phyloP scores from a whole-genome alignment of 257 asterid genomes.

The Salvia splendens region DNA sequence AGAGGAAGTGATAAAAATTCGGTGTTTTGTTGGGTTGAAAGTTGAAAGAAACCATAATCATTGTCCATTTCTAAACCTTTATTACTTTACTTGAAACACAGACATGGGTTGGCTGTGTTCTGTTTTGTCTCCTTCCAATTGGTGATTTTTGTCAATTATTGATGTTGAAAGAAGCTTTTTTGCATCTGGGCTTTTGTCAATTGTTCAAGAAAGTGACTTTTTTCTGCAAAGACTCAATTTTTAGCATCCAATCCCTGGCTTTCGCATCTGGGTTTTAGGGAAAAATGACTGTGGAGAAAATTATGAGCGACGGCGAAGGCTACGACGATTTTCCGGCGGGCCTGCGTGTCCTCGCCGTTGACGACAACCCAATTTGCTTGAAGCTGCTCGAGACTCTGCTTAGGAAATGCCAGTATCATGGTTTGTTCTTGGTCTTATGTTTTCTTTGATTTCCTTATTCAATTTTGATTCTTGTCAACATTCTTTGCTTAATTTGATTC shows the following conservation, averaged over 20 bases:
- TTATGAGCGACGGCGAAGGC: constrained; percentile 36
- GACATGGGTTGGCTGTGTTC: constrained; percentile 35
- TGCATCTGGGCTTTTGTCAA: constrained; percentile 42
- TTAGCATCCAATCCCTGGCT: constrained; percentile 29
- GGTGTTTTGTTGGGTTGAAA: constrained; percentile 39
- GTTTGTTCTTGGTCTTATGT: constrained; percentile 34
- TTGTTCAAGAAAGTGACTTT: constrained; percentile 36
- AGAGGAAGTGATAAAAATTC: constrained; percentile 29
- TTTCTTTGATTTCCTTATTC: neutral
- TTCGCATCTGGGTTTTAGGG: constrained; percentile 33
- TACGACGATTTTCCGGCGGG: constrained; percentile 56
- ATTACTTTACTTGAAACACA: constrained; percentile 30
- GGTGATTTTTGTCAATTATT: constrained; percentile 35
- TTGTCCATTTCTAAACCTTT: constrained; percentile 39
- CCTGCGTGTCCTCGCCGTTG: constrained; percentile 69
- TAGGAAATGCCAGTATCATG: constrained; percentile 63
- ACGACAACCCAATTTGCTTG: constrained; percentile 64
- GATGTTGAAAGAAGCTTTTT: constrained; percentile 26
- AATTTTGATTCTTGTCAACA: constrained; percentile 15
- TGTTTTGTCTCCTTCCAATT: constrained; percentile 20
- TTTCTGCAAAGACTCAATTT: constrained; percentile 25
- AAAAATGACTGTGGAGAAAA: constrained; percentile 50
- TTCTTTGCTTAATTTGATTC: constrained; percentile 23
- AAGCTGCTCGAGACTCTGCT: constrained; percentile 59
- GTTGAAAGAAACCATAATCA: constrained; percentile 40